Base-by-base conservation (phyloP, 768 basidiomycete species). In the Sarcodon aspratus region DNA sequence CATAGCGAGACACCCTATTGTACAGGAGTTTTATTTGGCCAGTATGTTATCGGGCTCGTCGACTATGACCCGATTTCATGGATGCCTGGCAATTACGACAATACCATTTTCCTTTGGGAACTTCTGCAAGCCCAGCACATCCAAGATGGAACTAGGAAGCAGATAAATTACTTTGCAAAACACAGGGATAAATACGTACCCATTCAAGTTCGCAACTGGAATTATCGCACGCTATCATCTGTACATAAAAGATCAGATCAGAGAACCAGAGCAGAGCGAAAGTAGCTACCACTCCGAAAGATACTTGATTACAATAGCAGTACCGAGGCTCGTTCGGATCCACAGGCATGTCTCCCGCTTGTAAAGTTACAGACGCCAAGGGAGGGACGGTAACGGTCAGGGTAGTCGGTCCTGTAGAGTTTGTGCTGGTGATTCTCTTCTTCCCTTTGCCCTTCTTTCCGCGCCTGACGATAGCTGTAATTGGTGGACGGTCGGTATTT, bases 171-270 rank as follows among this genome's bases (percentile, higher is more conserved):
- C 31, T n/a, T 8, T 33, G 15, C 0, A 31, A 27, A 27, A 13
- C 12, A 45, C 45, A 7, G 32, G 11, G 43, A 9, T 38, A 11
- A 27, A 15, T 7, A 71, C 85, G 61, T 57, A 85, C 91, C 91
- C 91, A 95, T 80, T 92, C 87, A 36, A 71, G 68, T 54, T 74
- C 68, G 61, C 91, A 95, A 12, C 71, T 66, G 38, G 70, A 65
- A 54, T 76, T 75, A 59, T 95, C 91, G 58, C 91, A 95, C 12
- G 71, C 91, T 52, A 95, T 82, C 91, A 95, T 92, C 84, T 86
- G 51, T 21, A 45, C 42, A 54, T 6, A 5, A 21, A 55, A 15
- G 55, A 42, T 13, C 32, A 33, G 18, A 12, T 18, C 17, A 34
- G 10, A 11, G 18, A 8, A n/a, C 11, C 10, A 37, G 34, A 11